A percentile compares a stretch with the other conserved stretches of the same genome.
These are phyloP conservation scores for Erodium trifolium DNA, from an alignment of 441 rosid species.

Conservation along the genomic window DNA sequence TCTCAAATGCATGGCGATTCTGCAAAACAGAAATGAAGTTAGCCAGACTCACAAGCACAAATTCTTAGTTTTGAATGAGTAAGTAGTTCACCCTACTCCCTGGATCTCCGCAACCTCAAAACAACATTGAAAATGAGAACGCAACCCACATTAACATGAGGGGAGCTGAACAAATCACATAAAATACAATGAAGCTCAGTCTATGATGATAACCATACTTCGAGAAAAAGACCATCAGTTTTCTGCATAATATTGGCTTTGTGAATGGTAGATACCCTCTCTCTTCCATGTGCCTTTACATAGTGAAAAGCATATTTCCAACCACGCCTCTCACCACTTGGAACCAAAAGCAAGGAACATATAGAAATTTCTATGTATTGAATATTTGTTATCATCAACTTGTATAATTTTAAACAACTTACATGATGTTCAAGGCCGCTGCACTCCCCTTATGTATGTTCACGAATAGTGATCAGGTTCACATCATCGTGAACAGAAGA, in stretches of 20 bases:
- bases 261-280: conserved; percentile 93
- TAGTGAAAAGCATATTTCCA: conserved; percentile 94
- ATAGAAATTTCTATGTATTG: not conserved
- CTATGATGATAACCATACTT: conserved; percentile 36
- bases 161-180: not conserved
- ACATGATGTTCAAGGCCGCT: conserved; percentile 99
- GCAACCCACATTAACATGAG: conserved; percentile 10
- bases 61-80: no score
- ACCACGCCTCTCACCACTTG: conserved; percentile 99
- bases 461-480: conserved; percentile 86
- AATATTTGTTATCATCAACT: not conserved
- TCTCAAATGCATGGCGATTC: no score
- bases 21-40: no score
- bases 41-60: no score
- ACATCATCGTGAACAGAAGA: conserved; percentile 91
- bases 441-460: conserved; percentile 96
- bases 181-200: not conserved
- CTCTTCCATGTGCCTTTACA: conserved; percentile 87
- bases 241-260: conserved; percentile 99
- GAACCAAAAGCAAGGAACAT: conserved; percentile 9
- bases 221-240: conserved; percentile 94
- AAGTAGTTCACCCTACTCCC: no score
- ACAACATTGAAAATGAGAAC: conserved; percentile 57
- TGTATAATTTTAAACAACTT: conserved; percentile 16
- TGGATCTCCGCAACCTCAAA: conserved; percentile 89